Conservation (phyloP, 1,139 yeast genomes). For the Taiozyma sp. region DNA sequence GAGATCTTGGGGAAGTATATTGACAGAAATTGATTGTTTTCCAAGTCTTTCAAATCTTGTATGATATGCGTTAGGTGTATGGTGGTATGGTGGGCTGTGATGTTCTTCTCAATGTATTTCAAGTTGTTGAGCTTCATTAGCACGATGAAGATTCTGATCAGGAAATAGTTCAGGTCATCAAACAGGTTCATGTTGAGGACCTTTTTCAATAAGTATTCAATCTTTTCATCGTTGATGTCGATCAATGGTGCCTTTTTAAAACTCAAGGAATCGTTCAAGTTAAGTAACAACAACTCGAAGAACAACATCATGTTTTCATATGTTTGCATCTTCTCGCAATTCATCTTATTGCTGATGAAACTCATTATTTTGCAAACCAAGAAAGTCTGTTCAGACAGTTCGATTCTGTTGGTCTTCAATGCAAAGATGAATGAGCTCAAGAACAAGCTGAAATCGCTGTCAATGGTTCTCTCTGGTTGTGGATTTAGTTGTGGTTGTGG, state of each 20-base stretch:
- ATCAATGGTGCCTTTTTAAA: constrained; percentile 7
- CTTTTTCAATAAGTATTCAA: constrained; percentile 11
- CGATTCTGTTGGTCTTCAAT: constrained; percentile 9
- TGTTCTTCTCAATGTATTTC: constrained; percentile 5
- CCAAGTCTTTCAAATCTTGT: constrained; percentile 14
- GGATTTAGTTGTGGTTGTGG: neutral
- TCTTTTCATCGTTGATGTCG: constrained; percentile 5
- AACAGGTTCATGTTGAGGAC: constrained; percentile 15
- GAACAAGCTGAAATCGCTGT: constrained; percentile 8
- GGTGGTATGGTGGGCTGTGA: neutral
- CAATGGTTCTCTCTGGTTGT: neutral
- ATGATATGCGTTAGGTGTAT: constrained; percentile 4
- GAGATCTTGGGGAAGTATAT: constrained; percentile 13
- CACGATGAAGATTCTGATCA: constrained; percentile 13
- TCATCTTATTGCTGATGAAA: neutral
- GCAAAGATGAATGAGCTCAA: constrained; percentile 11
- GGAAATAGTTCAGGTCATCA: constrained; percentile 19
- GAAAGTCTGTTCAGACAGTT: constrained; percentile 10
- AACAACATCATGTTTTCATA: constrained; percentile 17
- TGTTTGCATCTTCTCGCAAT: constrained; percentile 12
- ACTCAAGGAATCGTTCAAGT: constrained; percentile 16
- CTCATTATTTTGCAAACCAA: constrained; percentile 3
- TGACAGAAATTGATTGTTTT: constrained; percentile 15
- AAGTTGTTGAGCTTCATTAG: constrained; percentile 16
- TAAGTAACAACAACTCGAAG: constrained; percentile 17